phyloP scores from a whole-genome alignment of 1,284 basidiomycete species.

The Amylostereum chailletii region DNA sequence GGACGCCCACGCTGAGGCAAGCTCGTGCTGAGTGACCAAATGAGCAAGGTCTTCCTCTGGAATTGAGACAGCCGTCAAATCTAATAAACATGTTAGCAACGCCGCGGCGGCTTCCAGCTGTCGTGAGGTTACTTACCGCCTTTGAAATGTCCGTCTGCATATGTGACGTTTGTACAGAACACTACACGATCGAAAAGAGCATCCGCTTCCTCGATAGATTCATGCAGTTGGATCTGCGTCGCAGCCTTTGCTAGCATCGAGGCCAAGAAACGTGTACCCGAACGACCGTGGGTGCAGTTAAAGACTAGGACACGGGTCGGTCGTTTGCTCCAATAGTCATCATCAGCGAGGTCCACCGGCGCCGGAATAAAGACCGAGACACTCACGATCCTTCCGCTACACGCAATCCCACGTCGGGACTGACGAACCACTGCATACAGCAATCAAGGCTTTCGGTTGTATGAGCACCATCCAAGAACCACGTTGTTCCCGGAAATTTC shows the following conservation, averaged over 20 bases:
- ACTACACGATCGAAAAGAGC: conserved; percentile 78
- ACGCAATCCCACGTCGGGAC: conserved; percentile 38
- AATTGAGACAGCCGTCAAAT: conserved; percentile 22
- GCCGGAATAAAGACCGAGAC: conserved; percentile 2
- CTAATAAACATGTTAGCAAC: conserved; percentile 3
- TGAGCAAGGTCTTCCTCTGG: conserved; percentile 55
- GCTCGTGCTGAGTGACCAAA: conserved; percentile 70
- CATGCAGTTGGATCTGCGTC: conserved; percentile 35
- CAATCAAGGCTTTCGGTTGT: conserved; percentile 86
- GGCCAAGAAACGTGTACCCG: conserved; percentile 65
- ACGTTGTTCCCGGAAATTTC: conserved; percentile 42
- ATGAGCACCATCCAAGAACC: conserved; percentile 96
- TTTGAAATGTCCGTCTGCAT: conserved; percentile 82
- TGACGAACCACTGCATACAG: conserved; percentile 83
- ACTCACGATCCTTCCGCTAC: conserved; percentile 15
- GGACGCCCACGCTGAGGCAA: conserved; percentile 67
- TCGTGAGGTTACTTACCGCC: conserved; percentile 52
- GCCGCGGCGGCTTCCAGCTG: background rate
- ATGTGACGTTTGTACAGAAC: conserved; percentile 97
- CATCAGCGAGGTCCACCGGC: background rate
- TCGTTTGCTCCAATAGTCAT: conserved; percentile 12
- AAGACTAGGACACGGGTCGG: conserved; percentile 72
- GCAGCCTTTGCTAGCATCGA: conserved; percentile 44
- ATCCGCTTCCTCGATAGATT: conserved; percentile 26
- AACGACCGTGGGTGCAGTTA: conserved; percentile 92